phyloP scores from a whole-genome alignment of 164 flowering plant species.

The Aristolochia californica region DNA sequence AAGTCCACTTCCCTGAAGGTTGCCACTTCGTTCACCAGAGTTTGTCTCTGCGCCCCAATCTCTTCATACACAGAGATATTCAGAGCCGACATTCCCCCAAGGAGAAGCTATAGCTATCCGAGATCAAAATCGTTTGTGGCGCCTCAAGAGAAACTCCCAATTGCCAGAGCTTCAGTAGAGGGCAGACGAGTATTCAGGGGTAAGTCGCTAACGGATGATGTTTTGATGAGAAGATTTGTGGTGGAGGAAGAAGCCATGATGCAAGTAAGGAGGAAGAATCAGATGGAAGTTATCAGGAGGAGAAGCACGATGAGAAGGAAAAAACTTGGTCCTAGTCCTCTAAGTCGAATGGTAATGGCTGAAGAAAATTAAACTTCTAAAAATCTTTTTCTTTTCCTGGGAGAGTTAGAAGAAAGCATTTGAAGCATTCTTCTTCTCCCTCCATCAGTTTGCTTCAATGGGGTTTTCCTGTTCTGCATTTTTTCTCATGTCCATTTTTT shows the following conservation, averaged over 20 bases:
- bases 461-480: slow-evolving; percentile 1
- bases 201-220: slow-evolving; percentile 78
- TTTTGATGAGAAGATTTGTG: slow-evolving; percentile 85
- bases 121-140: slow-evolving; percentile 27
- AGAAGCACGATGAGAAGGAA: slow-evolving; percentile 47
- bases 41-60: slow-evolving; percentile 83
- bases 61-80: slow-evolving; percentile 80
- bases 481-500: neutral
- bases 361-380: slow-evolving; percentile 9
- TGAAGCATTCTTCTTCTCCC: neutral
- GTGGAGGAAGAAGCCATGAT: slow-evolving; percentile 83
- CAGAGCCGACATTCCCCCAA: slow-evolving; percentile 52
- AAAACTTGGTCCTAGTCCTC: slow-evolving; percentile 82
- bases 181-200: slow-evolving; percentile 66
- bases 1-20: slow-evolving; percentile 67
- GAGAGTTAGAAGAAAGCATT: no score
- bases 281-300: slow-evolving; percentile 75
- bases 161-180: slow-evolving; percentile 33
- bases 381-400: no score
- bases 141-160: slow-evolving; percentile 15
- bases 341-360: slow-evolving; percentile 59
- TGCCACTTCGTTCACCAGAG: slow-evolving; percentile 72
- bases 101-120: slow-evolving; percentile 73
- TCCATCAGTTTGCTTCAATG: neutral
- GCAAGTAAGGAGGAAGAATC: slow-evolving; percentile 59